Percentiles rank a stretch among this genome's conserved stretches.
Conservation (phyloP, 2,329 filamentous ascomycete species). For the Fusarium pilosicola region DNA sequence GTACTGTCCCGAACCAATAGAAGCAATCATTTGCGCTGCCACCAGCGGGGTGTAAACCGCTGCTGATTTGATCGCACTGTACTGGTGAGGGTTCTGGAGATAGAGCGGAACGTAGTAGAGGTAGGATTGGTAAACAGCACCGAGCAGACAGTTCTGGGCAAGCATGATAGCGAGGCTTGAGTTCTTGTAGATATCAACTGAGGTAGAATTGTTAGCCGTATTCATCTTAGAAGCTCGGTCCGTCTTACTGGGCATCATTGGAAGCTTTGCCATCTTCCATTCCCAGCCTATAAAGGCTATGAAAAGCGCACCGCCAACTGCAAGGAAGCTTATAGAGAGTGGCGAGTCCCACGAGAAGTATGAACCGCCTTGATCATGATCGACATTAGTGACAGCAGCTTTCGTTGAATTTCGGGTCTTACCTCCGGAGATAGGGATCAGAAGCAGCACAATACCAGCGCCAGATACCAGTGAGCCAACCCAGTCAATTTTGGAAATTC, state of each 20-base stretch:
- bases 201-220: too few relatives aligned
- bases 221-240: too few relatives aligned
- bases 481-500: background rate
- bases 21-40: background rate
- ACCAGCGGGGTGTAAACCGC: background rate
- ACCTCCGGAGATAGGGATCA: background rate
- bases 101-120: background rate
- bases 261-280: conserved; percentile 17
- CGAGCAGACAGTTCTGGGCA: background rate
- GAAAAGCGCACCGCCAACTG: accelerated
- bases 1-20: background rate
- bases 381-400: accelerated
- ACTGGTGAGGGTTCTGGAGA: background rate
- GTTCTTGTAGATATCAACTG: background rate
- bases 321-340: background rate
- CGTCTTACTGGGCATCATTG: background rate
- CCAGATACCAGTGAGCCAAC: background rate
- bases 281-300: background rate
- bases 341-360: conserved; percentile 1
- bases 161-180: background rate
- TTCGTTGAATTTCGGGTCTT: background rate
- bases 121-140: background rate
- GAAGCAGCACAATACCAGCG: background rate
- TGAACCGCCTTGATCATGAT: background rate
- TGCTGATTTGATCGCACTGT: background rate